Evolutionary conservation across 371 early-diverging fungal species (phyloP).

Genomic region (Mortierella polycephala): DNA sequence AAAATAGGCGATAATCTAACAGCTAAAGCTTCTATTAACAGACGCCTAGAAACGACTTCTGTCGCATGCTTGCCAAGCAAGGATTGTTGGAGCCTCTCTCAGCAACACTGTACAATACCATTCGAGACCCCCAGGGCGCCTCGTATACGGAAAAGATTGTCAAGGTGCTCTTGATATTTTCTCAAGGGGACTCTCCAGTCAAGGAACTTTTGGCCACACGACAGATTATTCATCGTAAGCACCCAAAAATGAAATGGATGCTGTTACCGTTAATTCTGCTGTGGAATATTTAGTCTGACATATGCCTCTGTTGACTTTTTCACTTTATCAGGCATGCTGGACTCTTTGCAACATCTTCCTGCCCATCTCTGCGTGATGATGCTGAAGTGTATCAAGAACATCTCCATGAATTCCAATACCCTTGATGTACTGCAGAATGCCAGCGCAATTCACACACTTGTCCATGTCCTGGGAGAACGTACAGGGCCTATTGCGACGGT

Average conservation of each 20-base stretch:
- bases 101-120: constrained; percentile 46
- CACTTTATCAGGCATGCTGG: constrained; percentile 47
- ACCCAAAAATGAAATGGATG: no score
- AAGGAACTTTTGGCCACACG: constrained; percentile 62
- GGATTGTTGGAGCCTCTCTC: constrained; percentile 62
- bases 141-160: constrained; percentile 58
- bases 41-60: constrained; percentile 69
- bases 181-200: constrained; percentile 62
- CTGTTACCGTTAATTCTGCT: background rate
- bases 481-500: constrained; percentile 51
- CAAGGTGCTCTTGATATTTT: constrained; percentile 61
- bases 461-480: constrained; percentile 55
- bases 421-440: constrained; percentile 61
- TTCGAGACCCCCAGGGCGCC: constrained; percentile 52
- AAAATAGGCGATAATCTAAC: background rate
- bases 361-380: constrained; percentile 54
- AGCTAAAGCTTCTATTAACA: constrained; percentile 9
- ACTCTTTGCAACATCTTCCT: constrained; percentile 55
- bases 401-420: constrained; percentile 66
- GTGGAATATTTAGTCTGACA: no score
- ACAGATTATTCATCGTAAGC: constrained; percentile 42
- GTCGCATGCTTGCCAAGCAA: constrained; percentile 62
- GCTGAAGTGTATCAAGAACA: constrained; percentile 68
- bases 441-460: constrained; percentile 57
- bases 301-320: background rate